Conservation (phyloP, 1,139 yeast species). For the Suhomyces taliae region DNA sequence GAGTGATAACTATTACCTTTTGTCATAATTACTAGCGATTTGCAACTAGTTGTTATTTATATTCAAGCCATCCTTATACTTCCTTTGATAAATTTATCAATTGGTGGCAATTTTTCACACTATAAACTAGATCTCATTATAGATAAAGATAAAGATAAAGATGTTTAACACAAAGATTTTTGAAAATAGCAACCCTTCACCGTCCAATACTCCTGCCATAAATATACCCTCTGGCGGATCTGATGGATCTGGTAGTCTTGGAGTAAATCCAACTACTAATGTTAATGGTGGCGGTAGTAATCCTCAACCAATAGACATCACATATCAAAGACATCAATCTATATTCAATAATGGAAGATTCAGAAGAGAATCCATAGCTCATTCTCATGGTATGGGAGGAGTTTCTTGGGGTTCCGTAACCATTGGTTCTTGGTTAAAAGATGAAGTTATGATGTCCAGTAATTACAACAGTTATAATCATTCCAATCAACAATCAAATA, state of each 20-base stretch:
- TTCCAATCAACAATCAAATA: conserved; percentile 10
- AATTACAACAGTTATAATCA: conserved; percentile 18
- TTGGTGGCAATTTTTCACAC: neutral
- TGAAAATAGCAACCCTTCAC: conserved; percentile 15
- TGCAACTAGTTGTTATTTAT: neutral
- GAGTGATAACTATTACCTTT: neutral
- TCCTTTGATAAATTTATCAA: neutral
- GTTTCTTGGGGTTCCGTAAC: conserved; percentile 97
- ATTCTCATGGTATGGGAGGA: conserved; percentile 97
- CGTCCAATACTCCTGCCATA: conserved; percentile 19
- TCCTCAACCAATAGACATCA: conserved; percentile 51
- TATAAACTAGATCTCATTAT: neutral
- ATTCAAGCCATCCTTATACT: neutral
- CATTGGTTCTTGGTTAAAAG: conserved; percentile 94
- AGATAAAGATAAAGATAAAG: neutral
- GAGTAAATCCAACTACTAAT: neutral
- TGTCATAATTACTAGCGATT: neutral
- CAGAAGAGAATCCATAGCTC: conserved; percentile 89
- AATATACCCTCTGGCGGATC: conserved; percentile 16
- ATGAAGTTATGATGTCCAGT: conserved; percentile 70
- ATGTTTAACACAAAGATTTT: conserved; percentile 22
- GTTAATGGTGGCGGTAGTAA: conserved; percentile 7
- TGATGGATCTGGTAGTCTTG: conserved; percentile 4
- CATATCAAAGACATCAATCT: conserved; percentile 46
- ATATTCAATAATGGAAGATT: conserved; percentile 39